These are phyloP conservation scores for Zelonia costaricensis DNA, from an alignment of 208 protist species.

Conservation along the genomic window DNA sequence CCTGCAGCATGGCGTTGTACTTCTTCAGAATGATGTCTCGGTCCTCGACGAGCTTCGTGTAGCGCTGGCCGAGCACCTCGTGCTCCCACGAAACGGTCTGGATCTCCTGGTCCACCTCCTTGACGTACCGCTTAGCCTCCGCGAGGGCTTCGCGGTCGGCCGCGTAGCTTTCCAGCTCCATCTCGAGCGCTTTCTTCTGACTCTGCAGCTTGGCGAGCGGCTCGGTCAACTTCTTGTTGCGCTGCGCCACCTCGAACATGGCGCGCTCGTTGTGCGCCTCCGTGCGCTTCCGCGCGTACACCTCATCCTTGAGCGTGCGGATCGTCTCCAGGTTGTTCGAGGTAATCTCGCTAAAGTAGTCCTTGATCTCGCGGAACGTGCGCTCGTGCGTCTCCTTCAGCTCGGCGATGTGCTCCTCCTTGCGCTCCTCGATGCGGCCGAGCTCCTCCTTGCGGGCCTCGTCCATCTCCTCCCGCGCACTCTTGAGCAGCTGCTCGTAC, in stretches of 20 bases:
- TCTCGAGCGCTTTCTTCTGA: constrained; percentile 91
- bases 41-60: constrained; percentile 92
- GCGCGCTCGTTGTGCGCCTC: constrained; percentile 96
- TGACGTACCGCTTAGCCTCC: constrained; percentile 73
- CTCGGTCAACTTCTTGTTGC: constrained; percentile 96
- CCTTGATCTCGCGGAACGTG: constrained; percentile 97
- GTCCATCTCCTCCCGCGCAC: constrained; percentile 92
- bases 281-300: constrained; percentile 94
- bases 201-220: constrained; percentile 91
- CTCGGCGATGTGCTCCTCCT: constrained; percentile 95
- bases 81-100: constrained; percentile 95
- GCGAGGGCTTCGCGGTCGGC: constrained; percentile 89
- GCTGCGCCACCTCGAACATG: constrained; percentile 97
- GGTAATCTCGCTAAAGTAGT: constrained; percentile 99
- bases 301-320: constrained; percentile 96
- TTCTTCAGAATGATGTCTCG: constrained; percentile 95
- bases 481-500: constrained; percentile 94
- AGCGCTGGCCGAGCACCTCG: constrained; percentile 95
- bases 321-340: constrained; percentile 99
- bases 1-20: constrained; percentile 95
- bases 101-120: constrained; percentile 86
- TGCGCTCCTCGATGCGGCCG: constrained; percentile 95
- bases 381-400: constrained; percentile 95
- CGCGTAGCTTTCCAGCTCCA: constrained; percentile 91
- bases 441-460: constrained; percentile 92